phyloP scores from a whole-genome alignment of 73 alveolate genomes.

The Effrenium voratum region DNA sequence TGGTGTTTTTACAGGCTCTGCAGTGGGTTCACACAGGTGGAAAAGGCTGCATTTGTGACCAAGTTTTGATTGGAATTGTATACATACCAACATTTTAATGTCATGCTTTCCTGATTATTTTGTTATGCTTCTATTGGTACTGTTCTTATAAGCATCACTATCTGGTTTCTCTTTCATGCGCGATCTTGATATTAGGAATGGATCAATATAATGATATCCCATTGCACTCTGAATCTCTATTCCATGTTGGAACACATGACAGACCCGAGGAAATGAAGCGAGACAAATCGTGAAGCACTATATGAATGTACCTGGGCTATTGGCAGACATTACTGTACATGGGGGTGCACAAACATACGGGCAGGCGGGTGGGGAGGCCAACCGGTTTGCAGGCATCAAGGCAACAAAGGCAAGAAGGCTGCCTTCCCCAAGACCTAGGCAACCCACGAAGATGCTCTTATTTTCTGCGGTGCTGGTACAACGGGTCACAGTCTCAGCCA shows the following conservation, averaged over 20 bases:
- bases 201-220: background rate
- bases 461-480: conserved; percentile 72
- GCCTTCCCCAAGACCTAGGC: background rate
- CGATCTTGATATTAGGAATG: background rate
- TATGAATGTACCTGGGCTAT: background rate
- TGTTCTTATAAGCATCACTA: too few species aligned
- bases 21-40: background rate
- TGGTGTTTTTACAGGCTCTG: too few species aligned
- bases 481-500: conserved; percentile 6
- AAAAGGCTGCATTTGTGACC: too few species aligned
- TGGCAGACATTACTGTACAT: background rate
- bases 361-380: too few species aligned
- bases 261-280: conserved; percentile 57
- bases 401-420: background rate
- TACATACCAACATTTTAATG: too few species aligned
- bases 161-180: background rate
- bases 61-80: too few species aligned
- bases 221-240: background rate
- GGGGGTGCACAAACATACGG: too few species aligned
- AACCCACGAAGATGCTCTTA: conserved; percentile 86
- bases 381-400: background rate
- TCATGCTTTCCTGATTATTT: too few species aligned
- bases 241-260: background rate
- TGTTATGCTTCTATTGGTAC: too few species aligned
- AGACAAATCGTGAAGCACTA: conserved; percentile 77